These are phyloP conservation scores for Exserohilum turcica DNA, from an alignment of 2,329 filamentous ascomycete species.

Conservation along the genomic window DNA sequence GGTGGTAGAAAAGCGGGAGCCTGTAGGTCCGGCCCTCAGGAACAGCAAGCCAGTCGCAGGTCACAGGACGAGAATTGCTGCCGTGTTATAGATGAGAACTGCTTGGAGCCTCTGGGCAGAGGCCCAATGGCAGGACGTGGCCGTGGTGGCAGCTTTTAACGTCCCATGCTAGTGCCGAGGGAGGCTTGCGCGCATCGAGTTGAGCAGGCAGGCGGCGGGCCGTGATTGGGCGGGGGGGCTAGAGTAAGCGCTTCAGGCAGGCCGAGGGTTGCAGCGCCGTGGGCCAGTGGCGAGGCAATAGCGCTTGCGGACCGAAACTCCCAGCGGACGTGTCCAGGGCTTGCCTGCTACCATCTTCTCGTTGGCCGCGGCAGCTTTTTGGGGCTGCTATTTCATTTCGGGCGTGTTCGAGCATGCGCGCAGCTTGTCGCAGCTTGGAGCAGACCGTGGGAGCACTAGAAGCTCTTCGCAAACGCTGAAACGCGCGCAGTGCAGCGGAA, in stretches of 20 bases:
- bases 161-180: conserved; percentile 21
- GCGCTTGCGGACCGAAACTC: conserved; percentile 37
- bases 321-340: conserved; percentile 1
- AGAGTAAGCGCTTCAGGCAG: conserved; percentile 30
- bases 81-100: conserved; percentile 28
- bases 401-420: conserved; percentile 13
- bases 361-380: conserved; percentile 5
- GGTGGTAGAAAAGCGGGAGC: conserved; percentile 22
- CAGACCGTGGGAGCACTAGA: conserved; percentile 1
- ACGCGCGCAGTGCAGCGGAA: conserved; percentile 2
- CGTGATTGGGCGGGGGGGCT: conserved; percentile 22
- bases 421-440: conserved; percentile 7
- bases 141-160: conserved; percentile 23
- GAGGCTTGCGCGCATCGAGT: conserved; percentile 28
- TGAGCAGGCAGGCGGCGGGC: conserved; percentile 4
- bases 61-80: conserved; percentile 26
- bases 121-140: conserved; percentile 27
- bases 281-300: conserved; percentile 38
- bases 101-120: conserved; percentile 6
- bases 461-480: conserved; percentile 3
- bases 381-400: conserved; percentile 12
- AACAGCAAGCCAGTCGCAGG: conserved; percentile 25
- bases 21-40: conserved; percentile 27
- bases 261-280: conserved; percentile 26
- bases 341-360: conserved; percentile 15